These are phyloP conservation scores for Torulaspora globosa DNA, from an alignment of 1,139 yeast species.

Conservation along the genomic window DNA sequence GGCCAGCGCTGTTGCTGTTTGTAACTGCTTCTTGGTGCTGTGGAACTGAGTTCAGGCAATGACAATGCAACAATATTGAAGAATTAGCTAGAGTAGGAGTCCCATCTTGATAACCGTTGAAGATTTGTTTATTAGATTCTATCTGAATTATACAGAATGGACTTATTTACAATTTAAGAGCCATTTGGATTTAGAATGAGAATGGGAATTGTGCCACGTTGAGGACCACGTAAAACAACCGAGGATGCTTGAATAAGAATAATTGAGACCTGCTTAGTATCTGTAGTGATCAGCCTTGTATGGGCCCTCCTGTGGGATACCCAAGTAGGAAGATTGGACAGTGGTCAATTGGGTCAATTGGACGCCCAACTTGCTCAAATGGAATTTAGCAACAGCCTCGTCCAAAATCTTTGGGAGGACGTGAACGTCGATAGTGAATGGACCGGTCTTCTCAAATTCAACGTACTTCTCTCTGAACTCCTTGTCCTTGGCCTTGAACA, in stretches of 20 bases:
- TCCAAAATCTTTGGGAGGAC: constrained; percentile 97
- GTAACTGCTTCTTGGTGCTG: no score
- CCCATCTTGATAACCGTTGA: constrained; percentile 26
- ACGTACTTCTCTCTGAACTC: constrained; percentile 77
- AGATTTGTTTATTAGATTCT: constrained; percentile 20
- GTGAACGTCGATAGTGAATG: constrained; percentile 90
- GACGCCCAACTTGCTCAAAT: constrained; percentile 93
- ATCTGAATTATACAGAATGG: constrained; percentile 14
- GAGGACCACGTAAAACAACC: constrained; percentile 6
- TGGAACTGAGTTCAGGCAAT: no score
- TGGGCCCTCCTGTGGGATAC: constrained; percentile 92
- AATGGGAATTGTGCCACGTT: constrained; percentile 7
- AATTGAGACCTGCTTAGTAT: constrained; percentile 51
- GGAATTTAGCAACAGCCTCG: constrained; percentile 98
- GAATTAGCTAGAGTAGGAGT: no score
- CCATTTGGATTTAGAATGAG: constrained; percentile 1
- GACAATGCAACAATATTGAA: no score
- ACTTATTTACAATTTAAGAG: constrained; percentile 5
- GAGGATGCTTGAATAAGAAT: constrained; percentile 12
- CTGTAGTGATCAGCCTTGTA: constrained; percentile 98
- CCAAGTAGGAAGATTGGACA: constrained; percentile 93
- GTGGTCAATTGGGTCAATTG: constrained; percentile 72
- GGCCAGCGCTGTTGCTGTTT: no score
- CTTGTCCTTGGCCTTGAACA: constrained; percentile 83
- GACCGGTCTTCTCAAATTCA: constrained; percentile 91